Evolutionary conservation across 2,329 filamentous ascomycete genomes (phyloP).

Genomic region (Lachnellula suecica): DNA sequence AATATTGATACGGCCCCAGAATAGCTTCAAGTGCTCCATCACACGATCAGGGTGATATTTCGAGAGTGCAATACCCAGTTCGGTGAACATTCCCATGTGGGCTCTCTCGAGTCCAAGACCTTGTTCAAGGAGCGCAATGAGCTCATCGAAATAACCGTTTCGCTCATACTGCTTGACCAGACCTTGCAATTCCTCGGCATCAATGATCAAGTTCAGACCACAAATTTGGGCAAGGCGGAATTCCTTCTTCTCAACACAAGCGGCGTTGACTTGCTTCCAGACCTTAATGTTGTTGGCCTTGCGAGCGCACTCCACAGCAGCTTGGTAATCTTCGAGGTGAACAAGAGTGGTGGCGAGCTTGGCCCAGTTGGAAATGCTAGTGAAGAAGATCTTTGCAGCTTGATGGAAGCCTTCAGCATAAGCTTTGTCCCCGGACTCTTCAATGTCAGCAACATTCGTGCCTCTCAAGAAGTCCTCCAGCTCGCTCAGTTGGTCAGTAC

Average conservation of each 20-base stretch:
- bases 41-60: conserved; percentile 94
- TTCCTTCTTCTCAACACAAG: conserved; percentile 96
- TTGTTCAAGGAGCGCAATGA: conserved; percentile 91
- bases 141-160: conserved; percentile 97
- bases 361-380: conserved; percentile 98
- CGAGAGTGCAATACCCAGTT: conserved; percentile 85
- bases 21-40: conserved; percentile 98
- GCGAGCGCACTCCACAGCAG: conserved; percentile 93
- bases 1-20: conserved; percentile 97
- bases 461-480: conserved; percentile 93
- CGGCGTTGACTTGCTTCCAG: conserved; percentile 97
- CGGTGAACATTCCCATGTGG: conserved; percentile 97
- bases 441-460: conserved; percentile 92
- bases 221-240: conserved; percentile 99
- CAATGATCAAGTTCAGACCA: conserved; percentile 95
- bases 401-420: conserved; percentile 93
- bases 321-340: conserved; percentile 96
- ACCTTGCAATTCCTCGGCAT: conserved; percentile 90
- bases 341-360: conserved; percentile 97
- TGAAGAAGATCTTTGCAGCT: conserved; percentile 98
- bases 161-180: conserved; percentile 96
- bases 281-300: conserved; percentile 99
- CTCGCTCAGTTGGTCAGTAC: conserved; percentile 86
- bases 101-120: conserved; percentile 64
- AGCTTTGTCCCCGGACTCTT: conserved; percentile 96